These are phyloP conservation scores for Plenodomus tracheiphilus DNA, from an alignment of 2,329 filamentous ascomycete species.

Conservation along the genomic window DNA sequence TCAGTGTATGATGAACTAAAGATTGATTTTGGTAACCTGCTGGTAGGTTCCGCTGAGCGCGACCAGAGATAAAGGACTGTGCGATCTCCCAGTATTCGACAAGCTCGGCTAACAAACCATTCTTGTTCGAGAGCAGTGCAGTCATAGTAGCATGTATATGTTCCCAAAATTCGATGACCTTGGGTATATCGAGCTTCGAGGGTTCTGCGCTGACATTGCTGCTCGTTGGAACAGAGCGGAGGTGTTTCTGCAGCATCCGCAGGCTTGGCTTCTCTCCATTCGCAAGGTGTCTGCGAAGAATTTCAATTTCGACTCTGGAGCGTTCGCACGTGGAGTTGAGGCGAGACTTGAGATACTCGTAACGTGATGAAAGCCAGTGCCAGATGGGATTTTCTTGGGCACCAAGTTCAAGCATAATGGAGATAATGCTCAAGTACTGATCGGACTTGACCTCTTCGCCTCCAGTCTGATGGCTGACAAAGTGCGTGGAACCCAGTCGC, in stretches of 20 bases:
- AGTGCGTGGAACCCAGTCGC: constrained; percentile 70
- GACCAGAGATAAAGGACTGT: constrained; percentile 86
- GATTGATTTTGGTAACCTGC: constrained; percentile 81
- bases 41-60: constrained; percentile 77
- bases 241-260: constrained; percentile 71
- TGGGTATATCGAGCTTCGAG: constrained; percentile 71
- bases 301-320: constrained; percentile 89
- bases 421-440: constrained; percentile 91
- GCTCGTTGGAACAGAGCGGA: constrained; percentile 73
- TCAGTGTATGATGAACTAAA: constrained; percentile 77
- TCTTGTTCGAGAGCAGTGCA: constrained; percentile 70
- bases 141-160: constrained; percentile 76
- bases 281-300: constrained; percentile 79
- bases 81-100: constrained; percentile 93
- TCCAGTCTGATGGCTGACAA: constrained; percentile 50
- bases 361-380: constrained; percentile 90
- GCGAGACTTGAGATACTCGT: constrained; percentile 85
- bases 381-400: constrained; percentile 96
- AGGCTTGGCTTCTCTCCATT: constrained; percentile 71
- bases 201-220: constrained; percentile 58
- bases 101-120: constrained; percentile 84
- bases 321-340: constrained; percentile 80
- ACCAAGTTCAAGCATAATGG: constrained; percentile 85
- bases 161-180: constrained; percentile 91
- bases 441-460: constrained; percentile 62